phyloP scores from a whole-genome alignment of 331 rosid genomes.

The Stylosanthes scabra region DNA sequence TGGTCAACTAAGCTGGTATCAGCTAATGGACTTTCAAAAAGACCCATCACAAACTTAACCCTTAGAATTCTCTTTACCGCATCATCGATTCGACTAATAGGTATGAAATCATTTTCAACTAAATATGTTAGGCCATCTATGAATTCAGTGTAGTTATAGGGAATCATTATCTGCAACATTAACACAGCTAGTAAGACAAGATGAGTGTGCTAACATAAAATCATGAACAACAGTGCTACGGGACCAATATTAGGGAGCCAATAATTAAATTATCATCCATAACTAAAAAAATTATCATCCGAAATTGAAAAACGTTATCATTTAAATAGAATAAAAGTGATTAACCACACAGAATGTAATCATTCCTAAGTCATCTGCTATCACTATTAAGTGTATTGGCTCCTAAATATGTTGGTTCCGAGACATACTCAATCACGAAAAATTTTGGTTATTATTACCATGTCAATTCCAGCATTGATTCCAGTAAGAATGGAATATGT shows the following conservation, averaged over 20 bases:
- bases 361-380: too few relatives aligned
- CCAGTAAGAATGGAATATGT: slow-evolving; percentile 45
- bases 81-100: slow-evolving; percentile 49
- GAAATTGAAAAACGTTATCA: too few relatives aligned
- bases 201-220: background rate
- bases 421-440: too few relatives aligned
- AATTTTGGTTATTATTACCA: too few relatives aligned
- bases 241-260: too few relatives aligned
- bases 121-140: slow-evolving; percentile 38
- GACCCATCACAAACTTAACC: slow-evolving; percentile 52
- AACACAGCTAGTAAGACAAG: background rate
- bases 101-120: slow-evolving; percentile 43
- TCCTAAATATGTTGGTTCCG: too few relatives aligned
- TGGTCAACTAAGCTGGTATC: slow-evolving; percentile 43
- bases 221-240: too few relatives aligned
- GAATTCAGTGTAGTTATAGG: slow-evolving; percentile 46
- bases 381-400: too few relatives aligned
- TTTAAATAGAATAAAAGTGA: too few relatives aligned
- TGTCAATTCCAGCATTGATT: slow-evolving; percentile 51
- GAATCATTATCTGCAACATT: slow-evolving; percentile 48
- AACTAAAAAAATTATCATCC: too few relatives aligned
- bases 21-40: slow-evolving; percentile 54
- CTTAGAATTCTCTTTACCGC: slow-evolving; percentile 50
- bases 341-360: too few relatives aligned
- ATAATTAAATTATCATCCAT: too few relatives aligned